Percentiles rank a stretch among this genome's conserved stretches.
Evolutionary conservation across 305 asterid species (phyloP).

Genomic region (Solanum hybrid): DNA sequence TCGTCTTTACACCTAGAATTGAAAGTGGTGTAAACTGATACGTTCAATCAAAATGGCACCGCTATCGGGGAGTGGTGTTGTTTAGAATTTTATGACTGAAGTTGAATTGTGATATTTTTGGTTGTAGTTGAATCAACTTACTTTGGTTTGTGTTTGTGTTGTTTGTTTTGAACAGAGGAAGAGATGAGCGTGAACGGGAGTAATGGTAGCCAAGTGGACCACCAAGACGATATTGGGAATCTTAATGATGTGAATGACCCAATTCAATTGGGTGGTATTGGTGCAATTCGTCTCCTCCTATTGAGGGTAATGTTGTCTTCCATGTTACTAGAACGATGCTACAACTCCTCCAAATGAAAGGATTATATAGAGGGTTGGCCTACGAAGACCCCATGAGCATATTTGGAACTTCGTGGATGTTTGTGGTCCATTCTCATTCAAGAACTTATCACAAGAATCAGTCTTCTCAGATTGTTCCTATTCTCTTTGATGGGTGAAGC

Average conservation of each 20-base stretch:
- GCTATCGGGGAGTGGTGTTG: neutral
- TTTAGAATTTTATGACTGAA: too few relatives aligned
- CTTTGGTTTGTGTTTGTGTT: too few relatives aligned
- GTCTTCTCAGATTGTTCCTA: neutral
- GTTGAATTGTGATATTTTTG: too few relatives aligned
- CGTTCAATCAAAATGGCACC: neutral
- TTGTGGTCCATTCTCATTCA: too few relatives aligned
- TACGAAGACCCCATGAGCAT: too few relatives aligned
- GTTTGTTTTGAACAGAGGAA: too few relatives aligned
- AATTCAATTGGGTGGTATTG: neutral
- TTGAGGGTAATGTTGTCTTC: neutral
- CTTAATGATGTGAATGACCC: neutral
- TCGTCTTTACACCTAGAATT: neutral
- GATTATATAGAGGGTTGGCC: neutral
- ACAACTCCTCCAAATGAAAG: neutral
- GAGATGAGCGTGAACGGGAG: neutral
- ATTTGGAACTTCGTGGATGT: too few relatives aligned
- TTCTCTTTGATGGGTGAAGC: neutral
- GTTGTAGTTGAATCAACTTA: too few relatives aligned
- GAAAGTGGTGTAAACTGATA: neutral
- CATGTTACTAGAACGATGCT: neutral
- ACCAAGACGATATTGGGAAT: neutral
- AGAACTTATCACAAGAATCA: too few relatives aligned
- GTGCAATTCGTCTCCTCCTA: neutral
- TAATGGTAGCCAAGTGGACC: neutral